Conservation (phyloP, 1,284 basidiomycete genomes). For the Flammula alnicola region DNA sequence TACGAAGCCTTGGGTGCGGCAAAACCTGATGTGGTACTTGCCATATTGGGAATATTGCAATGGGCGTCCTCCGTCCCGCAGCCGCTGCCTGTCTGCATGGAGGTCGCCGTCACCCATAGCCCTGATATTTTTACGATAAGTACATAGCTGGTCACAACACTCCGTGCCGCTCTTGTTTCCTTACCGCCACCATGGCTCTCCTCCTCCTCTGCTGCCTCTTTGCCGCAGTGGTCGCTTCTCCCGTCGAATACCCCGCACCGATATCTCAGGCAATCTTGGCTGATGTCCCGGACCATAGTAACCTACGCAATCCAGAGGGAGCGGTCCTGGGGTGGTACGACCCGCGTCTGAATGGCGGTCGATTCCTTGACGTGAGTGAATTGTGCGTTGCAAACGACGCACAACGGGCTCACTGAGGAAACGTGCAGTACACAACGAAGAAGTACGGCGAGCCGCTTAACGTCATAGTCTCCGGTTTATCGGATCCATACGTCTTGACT, state of each 20-base stretch:
- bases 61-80: slow-evolving; percentile 18
- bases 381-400: not conserved
- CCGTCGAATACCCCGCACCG: slow-evolving; percentile 12
- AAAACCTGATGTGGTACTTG: slow-evolving; percentile 8
- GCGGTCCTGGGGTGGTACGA: slow-evolving; percentile 62
- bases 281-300: slow-evolving; percentile 17
- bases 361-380: slow-evolving; percentile 67
- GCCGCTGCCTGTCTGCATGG: not conserved
- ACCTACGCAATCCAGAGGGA: too few species aligned
- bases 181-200: slow-evolving; percentile 15
- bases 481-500: slow-evolving; percentile 70
- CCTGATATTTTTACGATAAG: too few species aligned
- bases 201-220: slow-evolving; percentile 24
- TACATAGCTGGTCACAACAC: not conserved
- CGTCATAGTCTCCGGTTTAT: slow-evolving; percentile 59
- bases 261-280: slow-evolving; percentile 20
- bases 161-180: slow-evolving; percentile 12
- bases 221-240: slow-evolving; percentile 21
- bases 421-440: slow-evolving; percentile 61
- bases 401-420: not conserved
- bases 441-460: slow-evolving; percentile 77
- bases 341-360: slow-evolving; percentile 70
- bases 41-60: slow-evolving; percentile 10
- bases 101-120: not conserved
- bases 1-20: not conserved